phyloP scores from a whole-genome alignment of 768 basidiomycete genomes.

The Boletus bicolor region DNA sequence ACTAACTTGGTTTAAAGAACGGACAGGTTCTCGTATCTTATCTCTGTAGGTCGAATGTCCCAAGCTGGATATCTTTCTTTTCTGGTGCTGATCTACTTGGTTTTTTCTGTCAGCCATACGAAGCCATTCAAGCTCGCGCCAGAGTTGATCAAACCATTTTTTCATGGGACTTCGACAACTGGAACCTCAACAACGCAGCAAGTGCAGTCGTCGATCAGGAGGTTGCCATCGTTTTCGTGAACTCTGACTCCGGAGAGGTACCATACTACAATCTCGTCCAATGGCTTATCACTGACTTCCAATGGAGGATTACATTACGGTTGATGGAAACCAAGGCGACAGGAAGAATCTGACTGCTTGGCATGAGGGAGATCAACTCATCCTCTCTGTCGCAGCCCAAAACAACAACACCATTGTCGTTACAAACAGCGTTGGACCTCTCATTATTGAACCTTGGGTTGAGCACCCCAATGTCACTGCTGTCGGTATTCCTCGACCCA shows the following conservation, averaged over 20 bases:
- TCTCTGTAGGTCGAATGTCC: constrained; percentile 49
- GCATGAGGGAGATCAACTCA: constrained; percentile 34
- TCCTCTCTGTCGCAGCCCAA: constrained; percentile 58
- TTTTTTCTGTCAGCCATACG: constrained; percentile 51
- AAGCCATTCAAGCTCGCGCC: constrained; percentile 76
- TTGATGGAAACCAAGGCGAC: constrained; percentile 49
- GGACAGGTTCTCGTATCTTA: constrained; percentile 71
- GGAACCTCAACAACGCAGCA: constrained; percentile 50
- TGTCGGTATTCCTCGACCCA: constrained; percentile 43
- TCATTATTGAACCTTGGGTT: constrained; percentile 68
- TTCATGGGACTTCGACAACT: constrained; percentile 70
- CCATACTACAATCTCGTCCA: not conserved
- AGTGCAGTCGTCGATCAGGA: constrained; percentile 48
- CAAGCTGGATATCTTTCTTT: not conserved
- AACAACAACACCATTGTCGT: constrained; percentile 81
- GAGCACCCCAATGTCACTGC: constrained; percentile 70
- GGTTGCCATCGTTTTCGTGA: constrained; percentile 77
- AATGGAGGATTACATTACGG: constrained; percentile 46
- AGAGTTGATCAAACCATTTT: constrained; percentile 62
- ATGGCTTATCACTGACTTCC: not conserved
- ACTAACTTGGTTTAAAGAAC: constrained; percentile 40
- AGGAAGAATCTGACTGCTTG: constrained; percentile 42
- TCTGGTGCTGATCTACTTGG: not conserved
- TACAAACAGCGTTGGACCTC: constrained; percentile 73
- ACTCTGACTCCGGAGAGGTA: constrained; percentile 80